Conservation (phyloP, 306 rosid genomes). For the Astragalus membranaceus region DNA sequence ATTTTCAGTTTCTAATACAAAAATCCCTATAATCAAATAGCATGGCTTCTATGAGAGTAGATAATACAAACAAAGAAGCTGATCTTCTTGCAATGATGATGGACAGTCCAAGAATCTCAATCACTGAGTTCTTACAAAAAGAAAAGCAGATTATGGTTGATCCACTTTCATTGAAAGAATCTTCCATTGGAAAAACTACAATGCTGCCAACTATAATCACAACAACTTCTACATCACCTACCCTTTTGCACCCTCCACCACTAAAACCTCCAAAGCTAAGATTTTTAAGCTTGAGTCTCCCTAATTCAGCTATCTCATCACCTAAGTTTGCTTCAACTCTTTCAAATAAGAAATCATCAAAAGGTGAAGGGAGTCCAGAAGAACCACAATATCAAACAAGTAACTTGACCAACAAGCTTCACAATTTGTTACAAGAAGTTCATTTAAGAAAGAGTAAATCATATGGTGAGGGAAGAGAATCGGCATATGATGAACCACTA, state of each 20-base stretch:
- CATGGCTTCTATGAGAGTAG: background rate
- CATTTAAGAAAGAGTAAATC: conserved; percentile 57
- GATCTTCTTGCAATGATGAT: background rate
- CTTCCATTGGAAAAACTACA: conserved; percentile 16
- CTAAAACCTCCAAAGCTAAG: conserved; percentile 49
- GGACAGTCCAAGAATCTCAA: background rate
- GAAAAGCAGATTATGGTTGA: conserved; percentile 78
- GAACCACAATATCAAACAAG: conserved; percentile 26
- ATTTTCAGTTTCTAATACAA: conserved; percentile 26
- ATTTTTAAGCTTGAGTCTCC: conserved; percentile 72
- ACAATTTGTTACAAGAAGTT: conserved; percentile 22
- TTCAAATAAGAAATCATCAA: conserved; percentile 37
- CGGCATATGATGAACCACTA: background rate
- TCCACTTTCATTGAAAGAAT: conserved; percentile 54
- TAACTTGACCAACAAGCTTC: conserved; percentile 16
- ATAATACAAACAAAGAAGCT: background rate
- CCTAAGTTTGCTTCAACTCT: conserved; percentile 31
- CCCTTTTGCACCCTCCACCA: conserved; percentile 40
- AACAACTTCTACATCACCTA: conserved; percentile 19
- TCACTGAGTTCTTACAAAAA: conserved; percentile 31
- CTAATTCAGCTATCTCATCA: conserved; percentile 58
- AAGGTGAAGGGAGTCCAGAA: conserved; percentile 17
- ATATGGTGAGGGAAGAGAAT: conserved; percentile 41
- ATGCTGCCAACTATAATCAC: conserved; percentile 24
- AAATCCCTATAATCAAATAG: background rate